Conservation (phyloP, 768 basidiomycete genomes). For the Mycena belliarum region DNA sequence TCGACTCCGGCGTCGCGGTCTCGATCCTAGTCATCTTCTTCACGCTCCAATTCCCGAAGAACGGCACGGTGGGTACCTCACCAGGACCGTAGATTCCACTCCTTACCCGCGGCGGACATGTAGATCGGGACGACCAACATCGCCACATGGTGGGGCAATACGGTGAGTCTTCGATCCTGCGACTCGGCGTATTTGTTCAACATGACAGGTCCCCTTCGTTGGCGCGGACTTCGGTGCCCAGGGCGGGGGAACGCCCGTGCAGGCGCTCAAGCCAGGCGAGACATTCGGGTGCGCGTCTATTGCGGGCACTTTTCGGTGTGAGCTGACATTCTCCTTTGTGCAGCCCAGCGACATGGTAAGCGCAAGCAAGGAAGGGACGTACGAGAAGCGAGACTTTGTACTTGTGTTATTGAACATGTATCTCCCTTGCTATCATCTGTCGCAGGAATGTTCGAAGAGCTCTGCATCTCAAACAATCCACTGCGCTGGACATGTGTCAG, state of each 20-base stretch:
- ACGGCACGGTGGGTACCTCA: constrained; percentile 31
- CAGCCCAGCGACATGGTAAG: constrained; percentile 10
- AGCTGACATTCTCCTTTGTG: background rate
- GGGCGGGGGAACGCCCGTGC: constrained; percentile 28
- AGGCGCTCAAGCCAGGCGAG: constrained; percentile 28
- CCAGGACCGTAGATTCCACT: background rate
- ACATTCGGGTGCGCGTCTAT: constrained; percentile 32
- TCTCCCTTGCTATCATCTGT: background rate
- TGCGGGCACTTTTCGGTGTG: too few species aligned
- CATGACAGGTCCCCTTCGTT: constrained; percentile 22
- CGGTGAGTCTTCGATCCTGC: constrained; percentile 16
- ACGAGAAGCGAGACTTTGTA: background rate
- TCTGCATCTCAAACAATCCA: too few species aligned
- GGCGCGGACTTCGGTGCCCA: constrained; percentile 26
- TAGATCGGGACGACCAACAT: constrained; percentile 35
- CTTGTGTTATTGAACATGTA: background rate
- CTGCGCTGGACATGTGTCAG: too few species aligned
- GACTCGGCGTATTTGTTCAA: background rate
- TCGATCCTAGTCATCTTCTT: constrained; percentile 68
- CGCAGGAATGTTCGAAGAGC: background rate
- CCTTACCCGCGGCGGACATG: background rate
- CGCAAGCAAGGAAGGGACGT: background rate
- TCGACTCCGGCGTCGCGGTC: constrained; percentile 69
- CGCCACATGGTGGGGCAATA: constrained; percentile 38
- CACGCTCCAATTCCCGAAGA: constrained; percentile 42